Conservation (phyloP, 2,329 filamentous ascomycete species). For the Cadophora malorum region DNA sequence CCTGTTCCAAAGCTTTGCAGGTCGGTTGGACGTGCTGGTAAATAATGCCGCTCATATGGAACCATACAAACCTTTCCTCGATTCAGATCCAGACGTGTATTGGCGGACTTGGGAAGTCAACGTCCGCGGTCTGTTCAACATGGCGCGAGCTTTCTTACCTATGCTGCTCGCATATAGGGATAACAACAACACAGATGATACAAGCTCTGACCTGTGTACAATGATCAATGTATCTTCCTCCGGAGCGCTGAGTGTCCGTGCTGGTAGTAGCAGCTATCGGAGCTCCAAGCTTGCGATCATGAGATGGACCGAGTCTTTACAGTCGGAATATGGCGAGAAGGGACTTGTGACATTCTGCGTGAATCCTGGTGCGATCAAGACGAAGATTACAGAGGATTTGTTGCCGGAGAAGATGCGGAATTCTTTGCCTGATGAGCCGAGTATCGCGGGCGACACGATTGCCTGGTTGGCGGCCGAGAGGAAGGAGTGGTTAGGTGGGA, state of each 20-base stretch:
- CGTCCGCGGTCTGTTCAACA: neutral
- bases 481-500: slow-evolving; percentile 18
- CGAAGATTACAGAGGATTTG: neutral
- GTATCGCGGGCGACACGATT: neutral
- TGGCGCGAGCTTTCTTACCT: neutral
- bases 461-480: slow-evolving; percentile 8
- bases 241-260: neutral
- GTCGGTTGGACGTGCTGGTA: neutral
- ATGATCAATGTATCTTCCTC: neutral
- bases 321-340: neutral
- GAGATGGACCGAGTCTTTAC: neutral
- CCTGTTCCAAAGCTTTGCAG: neutral
- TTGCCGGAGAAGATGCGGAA: neutral
- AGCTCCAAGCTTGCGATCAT: neutral
- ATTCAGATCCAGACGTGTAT: neutral
- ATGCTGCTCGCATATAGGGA: neutral
- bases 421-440: neutral
- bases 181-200: too few relatives aligned
- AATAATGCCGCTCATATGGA: neutral
- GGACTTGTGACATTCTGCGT: neutral
- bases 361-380: neutral
- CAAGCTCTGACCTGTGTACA: neutral
- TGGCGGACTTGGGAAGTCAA: neutral
- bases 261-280: neutral
- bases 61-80: neutral